Evolutionary conservation across 1,284 basidiomycete species (phyloP).

Genomic region (Tilletiopsis washingtonensis): DNA sequence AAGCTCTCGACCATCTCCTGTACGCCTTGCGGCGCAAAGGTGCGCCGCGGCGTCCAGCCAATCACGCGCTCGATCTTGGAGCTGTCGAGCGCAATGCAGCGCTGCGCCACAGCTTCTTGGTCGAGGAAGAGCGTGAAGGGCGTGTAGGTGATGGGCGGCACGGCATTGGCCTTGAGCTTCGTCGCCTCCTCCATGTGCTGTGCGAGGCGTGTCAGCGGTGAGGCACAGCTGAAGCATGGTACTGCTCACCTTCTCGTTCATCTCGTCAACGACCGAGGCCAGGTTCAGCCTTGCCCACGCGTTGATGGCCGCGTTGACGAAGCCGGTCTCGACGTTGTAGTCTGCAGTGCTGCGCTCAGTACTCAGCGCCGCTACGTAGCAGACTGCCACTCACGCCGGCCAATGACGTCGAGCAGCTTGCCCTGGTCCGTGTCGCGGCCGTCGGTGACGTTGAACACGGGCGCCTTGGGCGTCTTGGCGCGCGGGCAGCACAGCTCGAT

Average conservation of each 20-base stretch:
- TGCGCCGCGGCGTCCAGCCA: constrained; percentile 14
- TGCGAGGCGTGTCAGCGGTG: background rate
- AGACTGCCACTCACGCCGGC: constrained; percentile 2
- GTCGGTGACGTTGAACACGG: constrained; percentile 35
- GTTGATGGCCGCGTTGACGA: constrained; percentile 24
- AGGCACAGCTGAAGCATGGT: background rate
- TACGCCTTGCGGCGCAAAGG: background rate
- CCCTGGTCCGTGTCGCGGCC: constrained; percentile 22
- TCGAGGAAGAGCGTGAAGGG: constrained; percentile 13
- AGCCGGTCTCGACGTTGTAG: constrained; percentile 23
- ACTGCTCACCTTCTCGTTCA: constrained; percentile 21
- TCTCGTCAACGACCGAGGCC: constrained; percentile 18
- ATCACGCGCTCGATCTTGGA: constrained; percentile 16
- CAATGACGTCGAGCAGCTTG: constrained; percentile 18
- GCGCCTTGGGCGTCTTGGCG: constrained; percentile 17
- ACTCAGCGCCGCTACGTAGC: no score
- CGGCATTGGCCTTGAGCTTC: constrained; percentile 10
- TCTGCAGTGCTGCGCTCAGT: no score
- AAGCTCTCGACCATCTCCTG: constrained; percentile 3
- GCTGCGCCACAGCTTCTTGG: constrained; percentile 18
- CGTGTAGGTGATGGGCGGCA: constrained; percentile 7
- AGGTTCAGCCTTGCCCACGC: constrained; percentile 17
- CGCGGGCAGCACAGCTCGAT: constrained; percentile 16
- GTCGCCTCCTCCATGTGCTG: constrained; percentile 12
- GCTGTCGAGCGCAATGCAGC: constrained; percentile 15